phyloP scores from a whole-genome alignment of 495 filamentous ascomycete genomes.

The Daldinia bambusicola region DNA sequence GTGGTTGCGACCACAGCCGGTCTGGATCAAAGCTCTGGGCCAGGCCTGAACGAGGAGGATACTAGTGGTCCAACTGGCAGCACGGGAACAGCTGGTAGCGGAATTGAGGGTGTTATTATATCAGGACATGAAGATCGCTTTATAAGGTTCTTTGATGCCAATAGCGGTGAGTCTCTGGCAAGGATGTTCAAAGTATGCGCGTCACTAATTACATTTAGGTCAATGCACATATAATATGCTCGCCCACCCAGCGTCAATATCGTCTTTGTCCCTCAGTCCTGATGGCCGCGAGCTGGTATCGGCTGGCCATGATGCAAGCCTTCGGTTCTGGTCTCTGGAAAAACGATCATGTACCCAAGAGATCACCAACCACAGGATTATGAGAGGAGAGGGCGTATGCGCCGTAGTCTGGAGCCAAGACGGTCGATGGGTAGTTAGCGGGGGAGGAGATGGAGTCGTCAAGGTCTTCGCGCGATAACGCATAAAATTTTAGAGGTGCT shows the following conservation, averaged over 20 bases:
- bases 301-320: constrained; percentile 91
- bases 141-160: constrained; percentile 97
- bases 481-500: neutral
- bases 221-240: constrained; percentile 99
- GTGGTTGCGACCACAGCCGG: constrained; percentile 89
- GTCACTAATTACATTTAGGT: constrained; percentile 65
- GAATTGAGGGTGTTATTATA: constrained; percentile 91
- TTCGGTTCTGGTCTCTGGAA: constrained; percentile 98
- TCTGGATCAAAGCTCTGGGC: constrained; percentile 72
- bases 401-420: constrained; percentile 93
- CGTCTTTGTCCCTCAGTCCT: constrained; percentile 86
- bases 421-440: constrained; percentile 92
- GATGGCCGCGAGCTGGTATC: constrained; percentile 95
- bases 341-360: constrained; percentile 94
- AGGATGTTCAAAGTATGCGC: neutral
- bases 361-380: constrained; percentile 86
- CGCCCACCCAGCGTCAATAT: constrained; percentile 91
- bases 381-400: constrained; percentile 96
- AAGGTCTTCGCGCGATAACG: constrained; percentile 82
- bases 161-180: constrained; percentile 83
- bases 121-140: constrained; percentile 95
- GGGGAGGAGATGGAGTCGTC: constrained; percentile 94
- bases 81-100: constrained; percentile 66
- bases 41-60: constrained; percentile 66
- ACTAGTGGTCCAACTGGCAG: constrained; percentile 79